Evolutionary conservation across 2,329 filamentous ascomycete genomes (phyloP), one percentile per base, ranked within the genome.

Genomic region (Epichloe typhina): DNA sequence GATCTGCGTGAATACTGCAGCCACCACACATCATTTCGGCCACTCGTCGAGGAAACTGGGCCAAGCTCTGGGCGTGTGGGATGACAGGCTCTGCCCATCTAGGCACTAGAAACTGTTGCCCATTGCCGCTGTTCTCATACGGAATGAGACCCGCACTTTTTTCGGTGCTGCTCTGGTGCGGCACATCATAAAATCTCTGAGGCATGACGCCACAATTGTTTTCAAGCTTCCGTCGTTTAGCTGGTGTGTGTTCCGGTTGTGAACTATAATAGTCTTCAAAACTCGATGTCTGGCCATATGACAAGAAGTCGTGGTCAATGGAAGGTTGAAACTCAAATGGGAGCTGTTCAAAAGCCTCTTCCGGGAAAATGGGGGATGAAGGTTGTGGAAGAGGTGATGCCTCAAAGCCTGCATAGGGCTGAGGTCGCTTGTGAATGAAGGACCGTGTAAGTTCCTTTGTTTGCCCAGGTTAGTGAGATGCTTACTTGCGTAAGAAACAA

Each of bases 391-490:
- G 17, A 3, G 47, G 19, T 19, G 58, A 54, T 39, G 59, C 55
- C 48, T 57, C 61, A 56, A 54, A 55, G 50, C 55, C 59, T 38
- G 51, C 56, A 47, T 59, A 56, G 50, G 59, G 51, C 56, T 58
- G 59, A 56, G 62, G 54, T 50, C 64, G 58, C 56, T 64, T 65
- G 50, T 56, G 55, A 51, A 57, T 59, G 49, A 61, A 56, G 52
- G 58, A 49, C 50, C 59, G 56, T 53, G 61, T 58, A 50, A 58
- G 53, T 57, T 65, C 62, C 64, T 67, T 58, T 59, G 53, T 52
- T 58, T 61, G 26, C 26, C 50, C 7, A 56, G 65, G 46, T 72
- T 61, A 72, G 68, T 65, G 64, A 50, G 59, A 68, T 38, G 33
- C 17, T 31, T 44, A 26, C 17, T 33, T 19, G 46, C 41, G 40